Evolutionary conservation across 2,329 filamentous ascomycete genomes (phyloP), one percentile per base, ranked within the genome.

Genomic region (Pseudohalonectria lignicola): DNA sequence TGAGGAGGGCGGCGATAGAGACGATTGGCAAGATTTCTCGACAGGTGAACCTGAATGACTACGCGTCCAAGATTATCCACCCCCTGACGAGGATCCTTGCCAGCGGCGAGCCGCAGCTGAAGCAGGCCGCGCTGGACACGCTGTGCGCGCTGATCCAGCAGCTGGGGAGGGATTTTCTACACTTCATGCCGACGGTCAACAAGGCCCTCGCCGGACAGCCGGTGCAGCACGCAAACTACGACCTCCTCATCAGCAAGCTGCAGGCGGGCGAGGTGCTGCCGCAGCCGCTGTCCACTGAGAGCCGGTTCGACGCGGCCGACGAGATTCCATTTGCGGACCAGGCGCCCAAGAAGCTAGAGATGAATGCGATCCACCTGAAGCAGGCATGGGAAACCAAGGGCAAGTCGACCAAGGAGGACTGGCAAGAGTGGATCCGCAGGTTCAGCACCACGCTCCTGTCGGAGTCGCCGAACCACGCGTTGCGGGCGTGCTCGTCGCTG

Each of bases 401-500:
- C 43, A 95, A 95, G 54, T 95, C 90, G 0, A 99, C 92, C 9
- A 87, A 88, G 51, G 92, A 99, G 55, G 92, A 99, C 60, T 99
- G 92, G 92, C 86, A 94, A 51, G 92, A 99, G 58, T 99, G 92
- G 92, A 86, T 98, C 61, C 79, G 93, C 43, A 76, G 90, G 20
- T 94, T 98, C 62, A 96, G 90, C 54, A 90, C 94, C 25, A 94
- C 94, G 40, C 69, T 98, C 7, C 71, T 99, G 32, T 86, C 88
- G 44, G 93, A 98, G 55, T 96, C 88, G 2, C 93, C 92, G 3
- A 94, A 95, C 47, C 92, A 95, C 52, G 90, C 93, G 8, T 69
- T 99, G 2, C 76, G 92, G 46, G 92, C 92, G 31, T 98, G 93
- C 55, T 92, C 90, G 29, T 85, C 83, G 41, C 67, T 99, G 28